A percentile compares a stretch with the other conserved stretches of the same genome.
Conservation (phyloP, 768 basidiomycete genomes). For the Cystoderma amianthinum region DNA sequence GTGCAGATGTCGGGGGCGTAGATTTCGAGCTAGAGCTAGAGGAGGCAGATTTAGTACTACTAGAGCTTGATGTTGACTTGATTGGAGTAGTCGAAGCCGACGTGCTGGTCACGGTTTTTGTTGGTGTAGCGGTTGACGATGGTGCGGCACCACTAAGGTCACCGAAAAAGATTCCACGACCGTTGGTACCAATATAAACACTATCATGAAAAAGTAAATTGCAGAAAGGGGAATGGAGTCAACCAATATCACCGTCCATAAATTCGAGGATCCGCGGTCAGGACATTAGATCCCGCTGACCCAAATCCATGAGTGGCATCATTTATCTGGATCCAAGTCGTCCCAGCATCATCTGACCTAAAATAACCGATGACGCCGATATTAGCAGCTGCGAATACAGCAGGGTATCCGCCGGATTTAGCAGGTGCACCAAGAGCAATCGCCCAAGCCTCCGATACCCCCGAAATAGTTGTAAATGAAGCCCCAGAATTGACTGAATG, state of each 20-base stretch:
- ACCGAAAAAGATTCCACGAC: slow-evolving; percentile 50
- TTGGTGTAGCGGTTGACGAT: slow-evolving; percentile 16
- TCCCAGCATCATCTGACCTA: slow-evolving; percentile 49
- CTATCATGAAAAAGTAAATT: slow-evolving; percentile 15
- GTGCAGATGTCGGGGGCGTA: slow-evolving; percentile 13
- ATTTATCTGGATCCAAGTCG: slow-evolving; percentile 54
- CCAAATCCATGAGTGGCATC: slow-evolving; percentile 54
- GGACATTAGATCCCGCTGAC: slow-evolving; percentile 33
- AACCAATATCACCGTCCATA: slow-evolving; percentile 42
- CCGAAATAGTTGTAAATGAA: slow-evolving; percentile 39
- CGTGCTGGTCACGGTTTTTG: slow-evolving; percentile 9
- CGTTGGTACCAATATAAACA: slow-evolving; percentile 57
- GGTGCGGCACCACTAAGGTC: slow-evolving; percentile 26
- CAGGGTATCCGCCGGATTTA: slow-evolving; percentile 40
- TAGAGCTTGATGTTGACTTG: background rate
- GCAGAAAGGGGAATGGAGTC: background rate
- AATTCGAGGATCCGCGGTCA: slow-evolving; percentile 46
- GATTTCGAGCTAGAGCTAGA: slow-evolving; percentile 7
- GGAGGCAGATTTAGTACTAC: slow-evolving; percentile 5
- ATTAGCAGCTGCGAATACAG: slow-evolving; percentile 48
- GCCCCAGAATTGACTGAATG: slow-evolving; percentile 47
- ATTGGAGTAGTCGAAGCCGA: background rate
- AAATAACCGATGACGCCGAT: slow-evolving; percentile 45
- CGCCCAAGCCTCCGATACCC: slow-evolving; percentile 46
- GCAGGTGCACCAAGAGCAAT: slow-evolving; percentile 51